A percentile compares a stretch with the other conserved stretches of the same genome.
These are phyloP conservation scores for Friedmanniomyces simplex DNA, from an alignment of 495 filamentous ascomycete species.

Conservation along the genomic window DNA sequence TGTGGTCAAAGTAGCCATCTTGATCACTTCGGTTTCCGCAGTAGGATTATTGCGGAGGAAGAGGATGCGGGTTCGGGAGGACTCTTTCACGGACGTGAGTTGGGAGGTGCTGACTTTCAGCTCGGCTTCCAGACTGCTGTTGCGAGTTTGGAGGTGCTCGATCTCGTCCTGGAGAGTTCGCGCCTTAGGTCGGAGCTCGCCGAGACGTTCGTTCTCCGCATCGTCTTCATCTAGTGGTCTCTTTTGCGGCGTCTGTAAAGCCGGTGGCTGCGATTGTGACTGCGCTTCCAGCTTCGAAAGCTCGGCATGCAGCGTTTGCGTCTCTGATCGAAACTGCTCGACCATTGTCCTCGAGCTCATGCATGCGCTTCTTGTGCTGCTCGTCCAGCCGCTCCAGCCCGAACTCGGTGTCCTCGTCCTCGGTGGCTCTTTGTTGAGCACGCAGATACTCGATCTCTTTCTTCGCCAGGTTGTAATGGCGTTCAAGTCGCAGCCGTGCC, in stretches of 20 bases:
- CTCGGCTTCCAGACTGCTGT: constrained; percentile 60
- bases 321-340: constrained; percentile 78
- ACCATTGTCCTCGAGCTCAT: constrained; percentile 74
- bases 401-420: constrained; percentile 78
- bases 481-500: constrained; percentile 62
- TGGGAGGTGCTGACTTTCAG: constrained; percentile 60
- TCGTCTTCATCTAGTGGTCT: constrained; percentile 50
- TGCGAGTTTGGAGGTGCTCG: constrained; percentile 53
- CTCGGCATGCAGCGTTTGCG: constrained; percentile 61
- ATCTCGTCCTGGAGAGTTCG: constrained; percentile 73
- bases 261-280: constrained; percentile 28
- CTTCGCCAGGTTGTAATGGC: constrained; percentile 70
- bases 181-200: constrained; percentile 74
- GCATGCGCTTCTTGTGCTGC: constrained; percentile 62
- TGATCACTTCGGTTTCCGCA: constrained; percentile 67
- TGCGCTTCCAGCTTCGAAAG: constrained; percentile 46
- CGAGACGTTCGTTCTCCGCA: constrained; percentile 60
- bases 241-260: constrained; percentile 44
- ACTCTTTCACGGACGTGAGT: constrained; percentile 57
- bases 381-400: constrained; percentile 67
- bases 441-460: constrained; percentile 93
- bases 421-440: constrained; percentile 83
- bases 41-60: constrained; percentile 86
- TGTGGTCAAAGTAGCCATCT: constrained; percentile 61
- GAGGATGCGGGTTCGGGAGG: constrained; percentile 73